Percentiles rank a stretch among this genome's conserved stretches.
These are phyloP conservation scores for Ophiosphaerella herpotricha DNA, from an alignment of 2,329 filamentous ascomycete species.

Conservation along the genomic window DNA sequence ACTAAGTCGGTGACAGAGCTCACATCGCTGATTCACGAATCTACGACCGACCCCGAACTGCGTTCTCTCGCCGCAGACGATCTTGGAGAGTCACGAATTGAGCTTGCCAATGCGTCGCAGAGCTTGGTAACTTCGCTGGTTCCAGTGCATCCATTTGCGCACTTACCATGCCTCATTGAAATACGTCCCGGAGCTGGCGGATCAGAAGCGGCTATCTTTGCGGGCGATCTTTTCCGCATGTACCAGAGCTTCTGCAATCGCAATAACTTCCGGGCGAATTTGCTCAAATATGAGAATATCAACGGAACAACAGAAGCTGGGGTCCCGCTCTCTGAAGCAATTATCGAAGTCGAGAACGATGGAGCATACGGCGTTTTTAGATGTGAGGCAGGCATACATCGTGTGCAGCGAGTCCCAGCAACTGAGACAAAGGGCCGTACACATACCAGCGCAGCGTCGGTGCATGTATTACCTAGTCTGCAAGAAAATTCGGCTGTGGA, in stretches of 20 bases:
- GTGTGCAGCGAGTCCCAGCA: slow-evolving; percentile 88
- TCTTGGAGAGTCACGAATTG: slow-evolving; percentile 66
- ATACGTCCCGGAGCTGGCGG: slow-evolving; percentile 91
- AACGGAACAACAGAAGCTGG: slow-evolving; percentile 68
- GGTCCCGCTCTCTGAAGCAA: slow-evolving; percentile 78
- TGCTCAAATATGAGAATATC: slow-evolving; percentile 80
- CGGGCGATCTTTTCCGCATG: slow-evolving; percentile 86
- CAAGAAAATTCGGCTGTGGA: slow-evolving; percentile 58
- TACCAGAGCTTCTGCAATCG: slow-evolving; percentile 79
- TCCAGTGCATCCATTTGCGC: slow-evolving; percentile 85
- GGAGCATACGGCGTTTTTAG: slow-evolving; percentile 83
- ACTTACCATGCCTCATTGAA: slow-evolving; percentile 88
- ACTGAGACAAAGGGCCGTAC: slow-evolving; percentile 91
- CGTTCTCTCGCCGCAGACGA: slow-evolving; percentile 68
- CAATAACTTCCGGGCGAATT: slow-evolving; percentile 65
- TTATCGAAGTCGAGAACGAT: slow-evolving; percentile 77
- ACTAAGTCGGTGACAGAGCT: slow-evolving; percentile 68
- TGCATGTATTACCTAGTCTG: slow-evolving; percentile 89
- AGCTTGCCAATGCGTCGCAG: slow-evolving; percentile 66
- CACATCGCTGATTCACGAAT: slow-evolving; percentile 73
- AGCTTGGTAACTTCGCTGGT: slow-evolving; percentile 78
- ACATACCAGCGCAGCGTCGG: slow-evolving; percentile 89
- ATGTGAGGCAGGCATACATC: slow-evolving; percentile 90
- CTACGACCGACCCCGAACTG: slow-evolving; percentile 63
- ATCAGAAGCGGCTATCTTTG: slow-evolving; percentile 88